phyloP scores from a whole-genome alignment of 2,329 filamentous ascomycete species.

The Penicillium sp. region DNA sequence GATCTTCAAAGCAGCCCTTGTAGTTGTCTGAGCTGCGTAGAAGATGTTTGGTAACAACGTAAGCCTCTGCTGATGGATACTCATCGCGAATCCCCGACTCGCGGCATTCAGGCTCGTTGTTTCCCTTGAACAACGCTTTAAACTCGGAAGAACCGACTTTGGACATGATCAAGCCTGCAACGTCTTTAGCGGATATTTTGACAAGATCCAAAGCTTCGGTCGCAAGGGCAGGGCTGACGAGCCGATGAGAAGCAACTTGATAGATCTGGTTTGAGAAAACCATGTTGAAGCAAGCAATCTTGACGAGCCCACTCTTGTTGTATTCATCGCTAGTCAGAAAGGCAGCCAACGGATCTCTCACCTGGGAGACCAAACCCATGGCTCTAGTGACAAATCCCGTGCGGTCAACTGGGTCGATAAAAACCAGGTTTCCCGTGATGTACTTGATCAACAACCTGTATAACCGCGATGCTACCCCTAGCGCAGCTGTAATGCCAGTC shows the following conservation, averaged over 20 bases:
- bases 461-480: constrained; percentile 11
- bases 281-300: constrained; percentile 33
- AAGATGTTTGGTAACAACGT: constrained; percentile 50
- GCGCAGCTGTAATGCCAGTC: constrained; percentile 10
- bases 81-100: constrained; percentile 52
- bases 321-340: constrained; percentile 17
- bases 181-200: constrained; percentile 35
- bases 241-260: constrained; percentile 39
- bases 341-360: constrained; percentile 38
- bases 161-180: constrained; percentile 38
- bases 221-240: constrained; percentile 26
- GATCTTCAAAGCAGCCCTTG: constrained; percentile 45
- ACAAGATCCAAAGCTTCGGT: constrained; percentile 33
- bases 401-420: constrained; percentile 57
- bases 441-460: constrained; percentile 52
- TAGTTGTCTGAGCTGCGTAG: constrained; percentile 34
- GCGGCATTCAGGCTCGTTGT: constrained; percentile 40
- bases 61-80: constrained; percentile 45
- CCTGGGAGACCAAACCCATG: constrained; percentile 36
- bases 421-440: constrained; percentile 50
- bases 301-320: constrained; percentile 22
- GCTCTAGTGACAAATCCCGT: constrained; percentile 45
- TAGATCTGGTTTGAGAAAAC: constrained; percentile 41
- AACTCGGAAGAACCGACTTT: constrained; percentile 39
- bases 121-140: constrained; percentile 47